Evolutionary conservation across 2,329 filamentous ascomycete genomes (phyloP), one percentile per base, ranked within the genome.

Genomic region (Penicillium sp.): DNA sequence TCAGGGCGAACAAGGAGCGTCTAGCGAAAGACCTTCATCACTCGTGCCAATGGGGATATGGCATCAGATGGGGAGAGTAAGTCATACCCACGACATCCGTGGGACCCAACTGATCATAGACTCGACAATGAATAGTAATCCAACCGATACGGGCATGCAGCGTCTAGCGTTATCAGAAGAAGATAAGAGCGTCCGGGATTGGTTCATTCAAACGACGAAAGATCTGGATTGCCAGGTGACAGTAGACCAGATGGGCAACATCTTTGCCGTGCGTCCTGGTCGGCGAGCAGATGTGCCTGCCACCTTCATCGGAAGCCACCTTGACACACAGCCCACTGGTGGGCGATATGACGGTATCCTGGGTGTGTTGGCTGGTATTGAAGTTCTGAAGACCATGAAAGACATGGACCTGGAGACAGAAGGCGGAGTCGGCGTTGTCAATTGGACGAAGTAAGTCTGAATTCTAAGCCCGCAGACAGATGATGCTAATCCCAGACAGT

Each of bases 161-260:
- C 85, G 90, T 1, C 81, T 93, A 1, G 78, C 88, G 3, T 79
- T 93, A 18, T 86, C 86, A 2, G 84, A 92, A 62, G 77, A 84
- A 2, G 90, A 93, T 68, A 89, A 87, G 66, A 72, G 82, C 63
- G 88, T 82, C 11, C 83, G 90, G 38, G 84, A 89, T 68, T 94
- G 89, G 89, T 92, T 94, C 59, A 80, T 86, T 0, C 70, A 84
- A 16, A 86, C 84, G 0, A 84, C 83, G 1, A 73, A 83, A 62
- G 76, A 74, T 0, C 74, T 92, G 0, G 88, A 86, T 9, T 93
- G 89, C 69, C 78, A 79, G 3, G 79, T 89, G 7, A 86, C 81
- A 0, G 72, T 90, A 1, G 90, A 94, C 67, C 77, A 83, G 24
- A 92, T 93, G 83, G 89, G 89, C 18, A 94, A 93, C 61, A 88